phyloP scores from a whole-genome alignment of 495 filamentous ascomycete genomes.

The Lophiotrema nucula region DNA sequence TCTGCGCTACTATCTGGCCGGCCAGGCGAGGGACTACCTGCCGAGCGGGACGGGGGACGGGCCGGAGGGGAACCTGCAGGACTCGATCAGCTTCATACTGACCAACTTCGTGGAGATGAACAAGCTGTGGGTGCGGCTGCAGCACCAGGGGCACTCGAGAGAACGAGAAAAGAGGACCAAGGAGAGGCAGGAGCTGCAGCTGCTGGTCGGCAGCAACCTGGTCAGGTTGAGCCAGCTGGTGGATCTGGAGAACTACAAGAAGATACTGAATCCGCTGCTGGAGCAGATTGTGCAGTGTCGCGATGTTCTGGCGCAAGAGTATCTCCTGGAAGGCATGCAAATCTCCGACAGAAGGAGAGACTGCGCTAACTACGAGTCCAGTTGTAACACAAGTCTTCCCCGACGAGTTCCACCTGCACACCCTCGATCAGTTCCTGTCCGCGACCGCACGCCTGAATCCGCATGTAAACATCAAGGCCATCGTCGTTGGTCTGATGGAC shows the following conservation, averaged over 20 bases:
- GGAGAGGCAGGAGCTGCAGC: constrained; percentile 89
- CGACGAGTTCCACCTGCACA: constrained; percentile 96
- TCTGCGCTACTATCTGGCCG: constrained; percentile 90
- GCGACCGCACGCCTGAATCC: constrained; percentile 90
- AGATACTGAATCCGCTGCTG: constrained; percentile 81
- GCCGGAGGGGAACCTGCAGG: constrained; percentile 94
- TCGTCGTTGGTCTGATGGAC: constrained; percentile 97
- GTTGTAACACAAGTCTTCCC: constrained; percentile 99
- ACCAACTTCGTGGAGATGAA: constrained; percentile 99
- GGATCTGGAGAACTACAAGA: constrained; percentile 89
- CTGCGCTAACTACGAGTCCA: constrained; percentile 34
- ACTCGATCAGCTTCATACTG: constrained; percentile 94
- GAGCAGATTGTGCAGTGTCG: constrained; percentile 98
- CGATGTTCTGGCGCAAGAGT: constrained; percentile 95
- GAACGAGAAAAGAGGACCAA: constrained; percentile 90
- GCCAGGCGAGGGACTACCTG: constrained; percentile 85
- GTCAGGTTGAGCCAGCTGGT: constrained; percentile 94
- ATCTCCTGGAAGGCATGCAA: constrained; percentile 76
- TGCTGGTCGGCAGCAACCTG: constrained; percentile 93
- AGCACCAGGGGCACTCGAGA: constrained; percentile 95
- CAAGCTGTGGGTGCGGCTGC: constrained; percentile 95
- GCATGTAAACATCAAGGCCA: constrained; percentile 95
- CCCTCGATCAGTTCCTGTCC: constrained; percentile 87
- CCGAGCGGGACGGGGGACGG: constrained; percentile 81
- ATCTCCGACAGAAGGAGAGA: no score